Percentiles rank a stretch among this genome's conserved stretches.
phyloP scores from a whole-genome alignment of 495 filamentous ascomycete species.

The Acidiella bohemica region DNA sequence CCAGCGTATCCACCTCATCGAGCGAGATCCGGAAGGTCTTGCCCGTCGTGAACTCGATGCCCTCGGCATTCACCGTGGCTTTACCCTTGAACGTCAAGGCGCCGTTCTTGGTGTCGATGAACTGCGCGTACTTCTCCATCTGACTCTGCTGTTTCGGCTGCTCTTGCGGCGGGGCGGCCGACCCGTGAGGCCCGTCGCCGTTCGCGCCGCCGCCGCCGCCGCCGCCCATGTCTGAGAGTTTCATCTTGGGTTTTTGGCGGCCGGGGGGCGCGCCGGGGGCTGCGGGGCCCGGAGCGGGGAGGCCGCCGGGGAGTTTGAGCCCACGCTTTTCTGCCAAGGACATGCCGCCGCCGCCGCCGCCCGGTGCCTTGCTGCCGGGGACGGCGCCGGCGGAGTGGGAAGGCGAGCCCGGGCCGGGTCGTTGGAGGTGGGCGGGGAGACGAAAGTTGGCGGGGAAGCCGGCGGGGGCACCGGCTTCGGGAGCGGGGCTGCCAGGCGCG shows the following conservation, averaged over 20 bases:
- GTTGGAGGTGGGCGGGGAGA: constrained; percentile 14
- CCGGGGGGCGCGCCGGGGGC: constrained; percentile 14
- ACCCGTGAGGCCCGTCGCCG: too few relatives aligned
- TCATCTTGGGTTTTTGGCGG: constrained; percentile 26
- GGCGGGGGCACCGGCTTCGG: constrained; percentile 3
- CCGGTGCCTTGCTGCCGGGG: constrained; percentile 22
- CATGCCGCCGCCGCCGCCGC: constrained; percentile 29
- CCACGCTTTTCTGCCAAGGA: constrained; percentile 36
- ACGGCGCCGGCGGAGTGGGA: constrained; percentile 27
- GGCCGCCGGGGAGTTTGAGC: constrained; percentile 26
- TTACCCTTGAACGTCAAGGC: constrained; percentile 89
- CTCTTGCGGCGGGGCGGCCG: neutral
- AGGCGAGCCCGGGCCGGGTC: constrained; percentile 21
- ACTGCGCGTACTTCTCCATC: constrained; percentile 83
- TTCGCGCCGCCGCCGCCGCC: constrained; percentile 10
- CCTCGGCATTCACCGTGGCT: constrained; percentile 71
- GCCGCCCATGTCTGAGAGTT: constrained; percentile 28
- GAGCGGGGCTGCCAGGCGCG: neutral
- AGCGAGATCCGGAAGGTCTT: constrained; percentile 87
- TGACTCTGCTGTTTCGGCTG: constrained; percentile 41
- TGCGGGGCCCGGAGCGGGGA: constrained; percentile 23
- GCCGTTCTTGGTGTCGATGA: constrained; percentile 80
- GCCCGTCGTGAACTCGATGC: constrained; percentile 83
- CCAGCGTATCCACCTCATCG: constrained; percentile 87
- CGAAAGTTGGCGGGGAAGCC: constrained; percentile 25